These are phyloP conservation scores for Gracilaria caudata DNA, from an alignment of 23 red algal genomes.

Conservation along the genomic window DNA sequence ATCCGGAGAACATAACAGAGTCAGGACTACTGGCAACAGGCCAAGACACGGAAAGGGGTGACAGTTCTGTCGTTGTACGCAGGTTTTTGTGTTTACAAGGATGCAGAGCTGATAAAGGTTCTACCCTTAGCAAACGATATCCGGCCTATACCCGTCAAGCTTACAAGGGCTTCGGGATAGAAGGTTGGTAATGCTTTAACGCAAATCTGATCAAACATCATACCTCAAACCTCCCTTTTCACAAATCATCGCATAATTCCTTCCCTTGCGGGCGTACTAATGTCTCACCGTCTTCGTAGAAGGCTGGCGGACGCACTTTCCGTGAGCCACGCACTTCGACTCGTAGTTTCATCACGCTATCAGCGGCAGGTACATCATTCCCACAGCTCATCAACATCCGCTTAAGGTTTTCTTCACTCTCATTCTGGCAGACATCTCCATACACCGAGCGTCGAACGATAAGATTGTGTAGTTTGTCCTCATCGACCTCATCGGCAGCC, in stretches of 20 bases:
- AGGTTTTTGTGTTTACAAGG: no score
- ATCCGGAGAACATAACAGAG: no score
- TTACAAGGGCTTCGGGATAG: no score
- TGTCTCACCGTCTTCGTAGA: slow-evolving; percentile 28
- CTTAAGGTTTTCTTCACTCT: slow-evolving; percentile 12
- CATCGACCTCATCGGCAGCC: background rate
- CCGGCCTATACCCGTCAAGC: no score
- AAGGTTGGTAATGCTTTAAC: no score
- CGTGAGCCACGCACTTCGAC: background rate
- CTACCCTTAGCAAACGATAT: no score
- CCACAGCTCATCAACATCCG: background rate
- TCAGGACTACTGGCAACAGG: no score
- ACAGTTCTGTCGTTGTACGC: no score
- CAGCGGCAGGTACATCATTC: slow-evolving; percentile 16
- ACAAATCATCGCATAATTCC: background rate
- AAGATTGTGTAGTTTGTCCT: slow-evolving; percentile 5
- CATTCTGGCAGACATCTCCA: slow-evolving; percentile 64
- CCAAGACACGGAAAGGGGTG: no score
- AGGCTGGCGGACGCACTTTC: slow-evolving; percentile 14
- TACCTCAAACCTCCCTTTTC: no score
- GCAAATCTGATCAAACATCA: no score
- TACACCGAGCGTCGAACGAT: slow-evolving; percentile 5
- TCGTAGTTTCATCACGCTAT: slow-evolving; percentile 27
- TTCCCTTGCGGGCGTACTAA: background rate
- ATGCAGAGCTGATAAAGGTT: no score